Percentiles rank a stretch among this genome's conserved stretches.
Evolutionary conservation across 306 rosid genomes (phyloP).

Genomic region (Morella rubra): DNA sequence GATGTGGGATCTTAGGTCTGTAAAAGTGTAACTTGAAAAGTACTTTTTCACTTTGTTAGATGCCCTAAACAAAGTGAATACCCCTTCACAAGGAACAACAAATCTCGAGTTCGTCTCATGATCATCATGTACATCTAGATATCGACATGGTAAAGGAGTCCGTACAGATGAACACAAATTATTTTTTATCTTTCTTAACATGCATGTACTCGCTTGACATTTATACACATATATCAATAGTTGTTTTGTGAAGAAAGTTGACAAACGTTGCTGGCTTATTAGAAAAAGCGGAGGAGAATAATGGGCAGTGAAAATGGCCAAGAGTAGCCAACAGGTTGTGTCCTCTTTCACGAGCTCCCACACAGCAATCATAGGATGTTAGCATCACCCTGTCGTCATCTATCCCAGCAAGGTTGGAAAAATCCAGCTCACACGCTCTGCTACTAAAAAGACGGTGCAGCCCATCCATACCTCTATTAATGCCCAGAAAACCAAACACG

Average conservation of each 20-base stretch:
- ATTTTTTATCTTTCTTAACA: no score
- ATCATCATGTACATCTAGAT: no score
- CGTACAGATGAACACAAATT: no score
- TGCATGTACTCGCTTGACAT: no score
- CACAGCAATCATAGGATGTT: conserved; percentile 53
- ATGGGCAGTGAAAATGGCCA: not conserved
- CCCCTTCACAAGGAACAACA: not conserved
- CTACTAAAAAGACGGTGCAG: conserved; percentile 36
- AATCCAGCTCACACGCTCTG: conserved; percentile 51
- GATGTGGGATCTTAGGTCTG: not conserved
- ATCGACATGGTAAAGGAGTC: no score
- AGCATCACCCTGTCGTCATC: conserved; percentile 63
- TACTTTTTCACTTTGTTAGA: not conserved
- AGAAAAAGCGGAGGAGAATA: no score
- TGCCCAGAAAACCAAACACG: conserved; percentile 41
- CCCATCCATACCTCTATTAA: conserved; percentile 43
- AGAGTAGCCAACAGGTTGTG: not conserved
- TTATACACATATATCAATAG: no score
- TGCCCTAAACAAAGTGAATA: not conserved
- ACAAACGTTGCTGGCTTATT: no score
- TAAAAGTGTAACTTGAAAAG: not conserved
- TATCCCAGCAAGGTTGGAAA: conserved; percentile 57
- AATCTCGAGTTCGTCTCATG: no score
- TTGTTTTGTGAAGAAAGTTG: no score
- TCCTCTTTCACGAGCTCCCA: conserved; percentile 24